Evolutionary conservation across 139 green algal genomes (phyloP), one percentile per base, ranked within the genome.

Genomic region (Chlorella ohadii): DNA sequence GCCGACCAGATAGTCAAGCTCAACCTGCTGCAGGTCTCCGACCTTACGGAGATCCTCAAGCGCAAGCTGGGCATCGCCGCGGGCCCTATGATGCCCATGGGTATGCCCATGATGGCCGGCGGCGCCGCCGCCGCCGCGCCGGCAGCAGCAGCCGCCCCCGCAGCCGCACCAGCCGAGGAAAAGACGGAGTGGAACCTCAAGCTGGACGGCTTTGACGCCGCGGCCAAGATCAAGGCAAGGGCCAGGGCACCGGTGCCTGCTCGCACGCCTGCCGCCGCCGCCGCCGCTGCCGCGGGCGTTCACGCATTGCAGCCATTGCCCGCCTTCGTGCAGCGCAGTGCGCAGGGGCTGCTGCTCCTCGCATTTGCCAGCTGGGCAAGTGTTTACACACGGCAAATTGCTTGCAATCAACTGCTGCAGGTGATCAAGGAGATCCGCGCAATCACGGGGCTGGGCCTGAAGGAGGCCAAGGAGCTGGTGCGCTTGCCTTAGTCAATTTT

Each of bases 381-480:
- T n/a, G n/a, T n/a, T n/a, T n/a, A n/a, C n/a, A n/a, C n/a, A n/a
- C n/a, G n/a, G n/a, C n/a, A n/a, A n/a, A n/a, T n/a, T 22, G 51
- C 51, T 59, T 59, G 51, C 51, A 59, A n/a, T n/a, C n/a, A n/a
- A n/a, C n/a, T n/a, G n/a, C n/a, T n/a, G 51, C 51, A 59, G 51
- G 80, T 99, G 38, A 99, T 99, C 91, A 99, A 99, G 93, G 97
- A 99, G 85, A 91, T 99, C 39, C 90, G 97, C 13, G 92, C 88
- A 0, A 89, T 98, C 67, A 98, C 97, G 1, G 94, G 90, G 66
- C 88, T 99, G 39, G 97, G 97, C 25, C 85, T 99, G 25, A 99
- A 99, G 90, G 97, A 99, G 84, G 96, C 97, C 2, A 99, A 99
- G 89, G 97, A 99, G 65, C 89, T 99, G 88, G 96, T 97, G 72